A percentile compares a stretch with the other conserved stretches of the same genome.
These are phyloP conservation scores for Harringtonia lauricola DNA, from an alignment of 2,329 filamentous ascomycete genomes.

Conservation along the genomic window DNA sequence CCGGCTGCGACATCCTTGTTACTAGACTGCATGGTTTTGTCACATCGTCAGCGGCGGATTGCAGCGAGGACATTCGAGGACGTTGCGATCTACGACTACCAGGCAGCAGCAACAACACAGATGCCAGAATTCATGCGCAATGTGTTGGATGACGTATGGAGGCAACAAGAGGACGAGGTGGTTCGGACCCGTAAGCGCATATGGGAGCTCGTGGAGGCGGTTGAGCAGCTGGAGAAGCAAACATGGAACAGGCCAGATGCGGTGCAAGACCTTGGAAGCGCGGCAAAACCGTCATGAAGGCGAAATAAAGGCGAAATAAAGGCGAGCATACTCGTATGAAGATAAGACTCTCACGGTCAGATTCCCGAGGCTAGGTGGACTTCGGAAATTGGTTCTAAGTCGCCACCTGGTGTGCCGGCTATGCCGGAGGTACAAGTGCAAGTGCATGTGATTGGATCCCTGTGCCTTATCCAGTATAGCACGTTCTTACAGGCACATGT, in stretches of 20 bases:
- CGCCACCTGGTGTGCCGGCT: too few relatives aligned
- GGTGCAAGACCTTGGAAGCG: slow-evolving; percentile 53
- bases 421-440: too few relatives aligned
- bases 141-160: slow-evolving; percentile 23
- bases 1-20: slow-evolving; percentile 42
- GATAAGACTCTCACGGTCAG: too few relatives aligned
- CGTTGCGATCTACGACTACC: slow-evolving; percentile 63
- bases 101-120: slow-evolving; percentile 22
- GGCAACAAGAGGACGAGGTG: slow-evolving; percentile 44
- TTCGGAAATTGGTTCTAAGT: too few relatives aligned
- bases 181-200: slow-evolving; percentile 40
- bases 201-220: slow-evolving; percentile 40
- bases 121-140: slow-evolving; percentile 30
- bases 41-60: slow-evolving; percentile 59
- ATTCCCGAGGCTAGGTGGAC: too few relatives aligned
- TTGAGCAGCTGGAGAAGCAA: slow-evolving; percentile 53
- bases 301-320: too few relatives aligned
- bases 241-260: slow-evolving; percentile 67
- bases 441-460: too few relatives aligned
- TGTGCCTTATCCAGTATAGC: too few relatives aligned
- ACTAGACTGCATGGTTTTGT: slow-evolving; percentile 56
- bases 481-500: too few relatives aligned
- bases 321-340: too few relatives aligned
- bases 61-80: slow-evolving; percentile 71
- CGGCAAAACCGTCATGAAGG: slow-evolving; percentile 14